Evolutionary conservation across 1,284 basidiomycete genomes (phyloP), one percentile per base, ranked within the genome.

Genomic region (Puccinia horiana): DNA sequence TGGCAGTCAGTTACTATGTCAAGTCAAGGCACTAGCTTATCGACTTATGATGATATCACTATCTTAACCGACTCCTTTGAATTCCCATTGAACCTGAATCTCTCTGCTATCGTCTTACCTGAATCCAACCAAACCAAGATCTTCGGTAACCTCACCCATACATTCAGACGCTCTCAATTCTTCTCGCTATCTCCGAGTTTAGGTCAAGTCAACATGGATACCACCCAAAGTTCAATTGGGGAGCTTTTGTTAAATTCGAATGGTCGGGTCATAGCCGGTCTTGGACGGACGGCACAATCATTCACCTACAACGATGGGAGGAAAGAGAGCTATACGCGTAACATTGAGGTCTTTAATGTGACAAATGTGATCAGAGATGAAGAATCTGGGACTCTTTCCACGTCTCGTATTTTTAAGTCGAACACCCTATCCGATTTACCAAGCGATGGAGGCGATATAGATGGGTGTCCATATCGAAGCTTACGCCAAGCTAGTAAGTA

Each of bases 231-330:
- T n/a, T 49, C 72, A 29, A 65, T 44, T 14, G 80, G 80, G 1
- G 58, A 75, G 23, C 40, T 67, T 4, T 0, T 16, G 37, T 42
- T 82, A 14, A 75, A 82, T 76, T 26, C 44, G 2, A 63, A 49
- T 11, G 80, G 80, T 29, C 26, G 73, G 44, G 80, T 63, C n/a
- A 20, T 54, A 16, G 42, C 5, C 11, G 80, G 80, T 26, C 29
- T 76, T 20, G 80, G 72, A 16, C 63, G 61, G 37, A 76, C 44
- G 35, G 61, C 80, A 18, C 80, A 82, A 56, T 35, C n/a, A 65
- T 82, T 74, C 65, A 26, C 0, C 18, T 81, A 73, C 42, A 20
- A 61, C 8, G 42, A 81, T 52, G 54, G 54, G 1, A 32, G 70
- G 11, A 49, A 49, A 4, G 42, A 70, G 3, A 49, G 69, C 49